Conservation (phyloP, 768 basidiomycete genomes). For the Phlebiopsis flavidoalba region DNA sequence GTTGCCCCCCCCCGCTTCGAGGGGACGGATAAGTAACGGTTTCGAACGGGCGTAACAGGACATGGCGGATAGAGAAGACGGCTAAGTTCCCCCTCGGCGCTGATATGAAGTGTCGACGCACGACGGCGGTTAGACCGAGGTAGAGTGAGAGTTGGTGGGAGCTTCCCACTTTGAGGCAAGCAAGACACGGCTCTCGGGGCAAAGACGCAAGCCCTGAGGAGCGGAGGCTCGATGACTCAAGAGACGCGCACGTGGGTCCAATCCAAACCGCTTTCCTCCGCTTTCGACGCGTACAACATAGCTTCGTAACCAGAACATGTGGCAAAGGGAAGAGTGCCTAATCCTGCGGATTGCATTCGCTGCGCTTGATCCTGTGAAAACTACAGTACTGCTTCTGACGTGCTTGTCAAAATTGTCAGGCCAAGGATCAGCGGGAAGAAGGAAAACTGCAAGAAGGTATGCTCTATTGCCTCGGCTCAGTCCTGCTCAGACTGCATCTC, state of each 20-base stretch:
- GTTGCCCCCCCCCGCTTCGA: slow-evolving; percentile 55
- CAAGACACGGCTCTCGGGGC: slow-evolving; percentile 24
- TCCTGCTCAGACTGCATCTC: slow-evolving; percentile 5
- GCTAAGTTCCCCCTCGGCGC: slow-evolving; percentile 20
- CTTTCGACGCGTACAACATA: background rate
- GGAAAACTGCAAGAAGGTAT: slow-evolving; percentile 92
- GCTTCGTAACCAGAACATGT: slow-evolving; percentile 39
- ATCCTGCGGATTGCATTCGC: slow-evolving; percentile 95
- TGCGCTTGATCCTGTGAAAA: slow-evolving; percentile 33
- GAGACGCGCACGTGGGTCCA: slow-evolving; percentile 20
- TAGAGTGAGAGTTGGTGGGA: slow-evolving; percentile 16
- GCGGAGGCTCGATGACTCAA: slow-evolving; percentile 23
- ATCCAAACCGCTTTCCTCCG: background rate
- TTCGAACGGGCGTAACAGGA: slow-evolving; percentile 9
- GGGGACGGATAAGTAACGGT: slow-evolving; percentile 44
- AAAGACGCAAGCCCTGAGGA: slow-evolving; percentile 6
- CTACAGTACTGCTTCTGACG: background rate
- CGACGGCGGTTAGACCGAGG: background rate
- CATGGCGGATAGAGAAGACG: slow-evolving; percentile 19
- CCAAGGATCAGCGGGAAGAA: slow-evolving; percentile 90
- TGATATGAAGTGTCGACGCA: background rate
- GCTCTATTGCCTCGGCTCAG: slow-evolving; percentile 16
- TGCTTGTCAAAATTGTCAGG: slow-evolving; percentile 44
- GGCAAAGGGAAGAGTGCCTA: slow-evolving; percentile 77
- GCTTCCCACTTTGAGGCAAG: slow-evolving; percentile 47